Evolutionary conservation across 2,329 filamentous ascomycete species (phyloP).

Genomic region (Alternaria ethzedia): DNA sequence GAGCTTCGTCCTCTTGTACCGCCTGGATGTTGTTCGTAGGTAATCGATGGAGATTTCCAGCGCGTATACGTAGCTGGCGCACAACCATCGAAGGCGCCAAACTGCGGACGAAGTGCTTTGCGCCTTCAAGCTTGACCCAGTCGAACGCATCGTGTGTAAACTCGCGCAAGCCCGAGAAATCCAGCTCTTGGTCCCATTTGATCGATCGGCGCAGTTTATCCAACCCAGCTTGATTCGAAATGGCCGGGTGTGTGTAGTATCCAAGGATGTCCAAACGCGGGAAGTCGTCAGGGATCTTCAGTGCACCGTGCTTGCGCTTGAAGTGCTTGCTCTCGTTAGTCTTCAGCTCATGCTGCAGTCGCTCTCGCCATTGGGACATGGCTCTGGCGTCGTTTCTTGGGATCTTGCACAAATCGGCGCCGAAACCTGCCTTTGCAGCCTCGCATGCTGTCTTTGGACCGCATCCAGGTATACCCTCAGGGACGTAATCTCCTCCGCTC

Average conservation of each 20-base stretch:
- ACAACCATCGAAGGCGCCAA: conserved; percentile 78
- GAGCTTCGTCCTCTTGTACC: conserved; percentile 56
- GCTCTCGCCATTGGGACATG: conserved; percentile 73
- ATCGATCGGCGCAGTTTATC: conserved; percentile 61
- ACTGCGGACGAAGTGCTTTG: conserved; percentile 82
- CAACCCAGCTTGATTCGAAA: conserved; percentile 69
- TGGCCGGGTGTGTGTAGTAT: conserved; percentile 86
- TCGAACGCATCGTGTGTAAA: conserved; percentile 84
- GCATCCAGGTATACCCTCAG: conserved; percentile 85
- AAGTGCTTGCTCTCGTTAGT: conserved; percentile 88
- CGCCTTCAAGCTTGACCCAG: conserved; percentile 80
- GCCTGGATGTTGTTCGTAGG: conserved; percentile 43
- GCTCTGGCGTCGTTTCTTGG: conserved; percentile 64
- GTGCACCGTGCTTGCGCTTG: conserved; percentile 72
- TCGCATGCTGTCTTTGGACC: conserved; percentile 89
- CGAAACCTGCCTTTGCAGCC: conserved; percentile 87
- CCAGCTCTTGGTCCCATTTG: conserved; percentile 68
- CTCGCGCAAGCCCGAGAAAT: conserved; percentile 70
- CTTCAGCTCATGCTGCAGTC: conserved; percentile 74
- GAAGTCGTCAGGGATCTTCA: conserved; percentile 80
- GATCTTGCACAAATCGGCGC: conserved; percentile 73
- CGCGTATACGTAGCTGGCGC: conserved; percentile 58
- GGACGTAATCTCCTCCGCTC: conserved; percentile 93
- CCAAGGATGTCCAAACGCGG: conserved; percentile 79
- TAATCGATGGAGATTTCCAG: conserved; percentile 24